Evolutionary conservation across 1,284 basidiomycete species (phyloP), one percentile per base, ranked within the genome.

Genomic region (Leccinum subspadiceum): DNA sequence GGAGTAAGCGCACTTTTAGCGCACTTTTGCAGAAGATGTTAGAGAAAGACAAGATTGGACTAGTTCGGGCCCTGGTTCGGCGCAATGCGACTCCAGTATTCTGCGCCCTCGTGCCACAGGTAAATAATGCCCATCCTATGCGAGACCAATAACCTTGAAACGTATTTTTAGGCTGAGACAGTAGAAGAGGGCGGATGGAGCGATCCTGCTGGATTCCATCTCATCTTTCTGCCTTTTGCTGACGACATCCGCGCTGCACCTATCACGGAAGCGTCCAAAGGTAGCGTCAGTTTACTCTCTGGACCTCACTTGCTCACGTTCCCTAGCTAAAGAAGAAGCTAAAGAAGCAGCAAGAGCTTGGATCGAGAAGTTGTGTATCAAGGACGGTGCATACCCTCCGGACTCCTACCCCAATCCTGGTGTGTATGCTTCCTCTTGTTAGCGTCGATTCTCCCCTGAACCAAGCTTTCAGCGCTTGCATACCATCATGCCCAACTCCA

Each of bases 331-430:
- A 9, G 83, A 90, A 31, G 81, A 86, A 13, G 79, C 92, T 61
- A 84, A 85, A 58, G 82, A 89, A 1, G 79, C 82, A 12, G 94
- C 94, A 51, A 79, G 80, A 64, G 80, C 81, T 57, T 87, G 94
- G 80, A 86, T 98, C 57, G 84, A 87, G 68, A 91, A 92, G 70
- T 78, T 96, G 41, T 84, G 84, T 41, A 80, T 93, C 63, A 93
- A 92, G 76, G 86, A 87, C 59, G 86, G 87, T 52, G 76, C 83
- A 56, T 98, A 97, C 77, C 83, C 88, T 26, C 92, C 95, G 2
- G 93, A 96, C 71, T 87, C 87, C 29, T 95, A 93, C 71, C 94
- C 94, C 2, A 99, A 98, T 74, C 96, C 96, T 66, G 84, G 94
- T 94, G 65, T 70, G 84, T 75, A 48, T 41, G 1, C 22, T 20